Evolutionary conservation across 495 filamentous ascomycete genomes (phyloP), one percentile per base, ranked within the genome.

Genomic region (Cenococcum geophilum): DNA sequence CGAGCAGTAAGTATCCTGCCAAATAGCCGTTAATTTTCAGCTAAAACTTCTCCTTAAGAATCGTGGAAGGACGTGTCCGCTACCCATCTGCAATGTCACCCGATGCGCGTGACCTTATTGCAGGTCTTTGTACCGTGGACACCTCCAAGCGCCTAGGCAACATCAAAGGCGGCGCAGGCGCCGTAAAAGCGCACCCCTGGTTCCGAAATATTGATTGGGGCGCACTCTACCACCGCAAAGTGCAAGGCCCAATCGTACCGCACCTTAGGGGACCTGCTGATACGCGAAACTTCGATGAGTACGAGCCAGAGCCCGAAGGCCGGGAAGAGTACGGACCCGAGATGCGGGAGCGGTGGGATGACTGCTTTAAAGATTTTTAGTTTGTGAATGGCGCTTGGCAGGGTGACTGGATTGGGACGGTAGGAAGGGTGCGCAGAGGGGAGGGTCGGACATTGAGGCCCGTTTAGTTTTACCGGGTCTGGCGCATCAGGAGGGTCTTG

Each of bases 221-320:
- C 42, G 87, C 87, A 42, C 74, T 97, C 22, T 90, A 88, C 60
- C 61, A 76, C 61, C 55, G 82, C 21, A 80, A 82, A 47, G 75
- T 84, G 58, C 80, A 86, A 58, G 91, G 91, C 0, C 92, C 92
- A 18, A 96, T 97, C 65, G 82, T 95, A 52, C 92, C 92, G 8
- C 83, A 86, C 69, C 76, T 97, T 35, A 79, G 86, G 27, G 87
- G 86, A 62, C 81, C 88, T 3, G 91, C 89, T 14, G 92, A 97
- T 70, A 85, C 89, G 4, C 83, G 87, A 57, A 96, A 93, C 72
- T 97, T 97, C 63, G 92, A 96, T 62, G 80, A 90, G 51, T 97
- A 97, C 66, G 89, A 84, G 72, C 78, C 80, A 27, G 81, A 83
- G 58, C 74, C 76, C 18, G 78, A 79, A 74, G 60, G 72, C 69